Evolutionary conservation across 2,329 filamentous ascomycete genomes (phyloP), one percentile per base, ranked within the genome.

Genomic region (Pseudogymnoascus sp.): DNA sequence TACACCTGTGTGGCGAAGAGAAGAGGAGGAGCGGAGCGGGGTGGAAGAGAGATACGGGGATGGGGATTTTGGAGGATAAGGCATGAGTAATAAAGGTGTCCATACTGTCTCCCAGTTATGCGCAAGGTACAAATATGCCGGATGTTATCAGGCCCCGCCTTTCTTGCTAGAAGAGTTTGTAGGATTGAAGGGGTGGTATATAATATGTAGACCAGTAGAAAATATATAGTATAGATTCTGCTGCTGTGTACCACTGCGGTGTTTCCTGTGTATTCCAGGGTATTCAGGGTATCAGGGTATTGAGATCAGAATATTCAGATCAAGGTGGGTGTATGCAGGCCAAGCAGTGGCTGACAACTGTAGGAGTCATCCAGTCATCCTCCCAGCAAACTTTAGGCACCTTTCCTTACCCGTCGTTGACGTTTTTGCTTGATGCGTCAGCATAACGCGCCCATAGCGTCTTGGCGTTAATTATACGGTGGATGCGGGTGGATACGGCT

Each of bases 401-500:
- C 45, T 30, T 52, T 30, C 45, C 26, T 30, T 7, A 23, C 45
- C 15, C 26, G 45, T 52, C 23, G 2, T 52, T 13, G 45, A 30
- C 45, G 15, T 52, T 30, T 52, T 30, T 8, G 13, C n/a, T 28
- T 48, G 26, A 30, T 52, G 45, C 45, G 45, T 52, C 45, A 52
- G 41, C 26, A 52, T n/a, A 30, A 52, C 26, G 26, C n/a, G 23
- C 13, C 19, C 8, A 23, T 52, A 30, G 45, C 9, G 45, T 19
- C 45, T 52, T 52, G 45, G 45, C 26, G 45, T 30, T 52, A 30
- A 52, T 52, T 52, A 52, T 52, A 52, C 45, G 45, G 45, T 30
- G 45, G 45, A 52, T 52, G 18, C 45, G 45, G 41, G 9, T 21
- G 7, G n/a, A 37, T 18, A 8, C n/a, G n/a, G 34, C n/a, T 37